Evolutionary conservation across 495 filamentous ascomycete species (phyloP), one percentile per base, ranked within the genome.

Genomic region (Penicillium bialowiezense): DNA sequence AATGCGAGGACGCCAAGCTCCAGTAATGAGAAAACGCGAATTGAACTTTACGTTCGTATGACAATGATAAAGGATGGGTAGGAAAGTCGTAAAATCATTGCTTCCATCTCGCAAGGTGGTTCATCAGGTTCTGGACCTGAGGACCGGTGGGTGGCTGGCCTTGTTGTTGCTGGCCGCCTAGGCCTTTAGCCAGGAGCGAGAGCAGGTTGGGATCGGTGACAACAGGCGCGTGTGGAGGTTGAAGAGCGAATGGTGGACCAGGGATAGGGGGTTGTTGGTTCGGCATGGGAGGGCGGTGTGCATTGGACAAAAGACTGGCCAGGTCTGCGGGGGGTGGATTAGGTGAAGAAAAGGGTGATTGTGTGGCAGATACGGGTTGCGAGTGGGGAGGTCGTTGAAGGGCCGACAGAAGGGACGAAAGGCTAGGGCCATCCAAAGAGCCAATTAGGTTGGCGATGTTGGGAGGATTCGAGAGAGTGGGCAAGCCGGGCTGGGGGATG

Each of bases 321-420:
- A 89, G 74, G 56, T 87, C 83, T 8, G 79, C 74, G 15, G 59
- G 56, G 3, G 67, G 31, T 62, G 67, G 50, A 63, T 65, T 60
- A 46, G 69, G 62, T 1, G 66, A 52, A 10, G 64, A 32, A 40
- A 74, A 56, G 43, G 70, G 51, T 46, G 65, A 69, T 55, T 71
- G 75, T n/a, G 60, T 49, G 20, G 65, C 55, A 28, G 72, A 68
- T n/a, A 72, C 67, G 31, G 72, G 61, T 37, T 60, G 53, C 8
- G 63, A 68, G 40, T 67, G 73, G 40, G 72, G 76, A n/a, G 73
- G 65, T 21, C 73, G 71, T 52, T 74, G 73, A 24, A 75, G 61
- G 6, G 80, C 79, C 3, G 81, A 81, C 14, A 96, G 58, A 14
- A 96, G 79, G 23, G 83, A 84, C 57, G 90, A 85, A 3, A 96